Evolutionary conservation across 2,329 filamentous ascomycete genomes (phyloP), one percentile per base, ranked within the genome.

Genomic region (Aspergillus sp.): DNA sequence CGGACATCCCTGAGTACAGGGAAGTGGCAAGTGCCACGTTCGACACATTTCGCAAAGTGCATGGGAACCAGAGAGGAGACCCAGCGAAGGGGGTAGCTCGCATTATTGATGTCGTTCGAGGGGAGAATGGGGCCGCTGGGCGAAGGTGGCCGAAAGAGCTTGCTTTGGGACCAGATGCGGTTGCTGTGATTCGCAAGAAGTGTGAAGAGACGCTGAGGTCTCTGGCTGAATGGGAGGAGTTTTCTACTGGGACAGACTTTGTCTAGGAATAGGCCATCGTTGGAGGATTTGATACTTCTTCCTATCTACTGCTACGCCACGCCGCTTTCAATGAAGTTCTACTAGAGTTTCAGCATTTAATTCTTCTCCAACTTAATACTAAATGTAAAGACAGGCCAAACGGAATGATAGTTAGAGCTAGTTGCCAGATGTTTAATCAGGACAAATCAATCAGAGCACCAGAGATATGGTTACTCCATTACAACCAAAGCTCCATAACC

Each of bases 91-190:
- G 66, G 7, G 68, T 62, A 17, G 58, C 66, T 49, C 60, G 69
- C 35, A 67, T 75, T 50, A 71, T 73, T 55, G 69, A 75, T 37
- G 63, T 70, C 19, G 56, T 67, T 9, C 67, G 64, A 23, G 67
- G 65, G 2, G 56, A 66, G 8, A 68, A 67, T 1, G 45, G 52
- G 3, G 68, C 68, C 0, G 60, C 55, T n/a, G 65, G 66, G 2
- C 62, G 60, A 14, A 52, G 60, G 2, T 41, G 66, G 31, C 72
- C 73, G 1, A 57, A 53, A 9, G 56, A 68, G 24, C 37, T 74
- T 23, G 67, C 70, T 1, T 55, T 75, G 5, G 73, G 72, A 2
- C 59, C 60, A 19, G 71, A 73, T 60, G 64, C 60, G 2, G 50
- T 58, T 9, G 57, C 44, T 12, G 46, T 12, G 15, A 58, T 62